Conservation (phyloP, 345 rosid species). For the Populus davidiana region DNA sequence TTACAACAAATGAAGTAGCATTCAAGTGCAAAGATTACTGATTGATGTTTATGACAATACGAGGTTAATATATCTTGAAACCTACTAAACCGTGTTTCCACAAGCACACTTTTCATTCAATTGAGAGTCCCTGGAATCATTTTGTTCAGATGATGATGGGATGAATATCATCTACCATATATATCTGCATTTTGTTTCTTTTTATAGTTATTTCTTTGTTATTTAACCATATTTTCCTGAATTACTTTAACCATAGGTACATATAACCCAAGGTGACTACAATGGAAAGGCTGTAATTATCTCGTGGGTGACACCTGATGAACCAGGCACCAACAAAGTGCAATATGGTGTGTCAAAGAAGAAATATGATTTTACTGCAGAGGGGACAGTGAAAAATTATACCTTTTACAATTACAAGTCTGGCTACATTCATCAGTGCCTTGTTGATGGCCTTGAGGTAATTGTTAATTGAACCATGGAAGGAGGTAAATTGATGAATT, state of each 20-base stretch:
- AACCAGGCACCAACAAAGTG: conserved; percentile 57
- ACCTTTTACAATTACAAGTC: conserved; percentile 74
- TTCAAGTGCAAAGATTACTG: not conserved
- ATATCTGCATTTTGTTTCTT: not conserved
- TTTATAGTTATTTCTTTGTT: not conserved
- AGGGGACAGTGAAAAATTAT: conserved; percentile 61
- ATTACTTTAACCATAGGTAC: conserved; percentile 49
- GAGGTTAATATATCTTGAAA: not conserved
- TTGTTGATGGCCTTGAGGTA: conserved; percentile 78
- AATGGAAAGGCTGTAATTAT: conserved; percentile 81
- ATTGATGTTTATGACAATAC: not conserved
- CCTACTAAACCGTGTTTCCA: not conserved
- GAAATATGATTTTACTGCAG: conserved; percentile 50
- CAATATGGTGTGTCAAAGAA: conserved; percentile 51
- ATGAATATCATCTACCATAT: not conserved
- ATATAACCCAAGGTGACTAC: conserved; percentile 91
- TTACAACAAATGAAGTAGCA: not conserved
- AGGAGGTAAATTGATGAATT: not conserved
- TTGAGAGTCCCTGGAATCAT: not conserved
- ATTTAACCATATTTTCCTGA: not conserved
- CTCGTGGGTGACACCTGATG: conserved; percentile 83
- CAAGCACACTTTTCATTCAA: not conserved
- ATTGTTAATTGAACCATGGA: conserved; percentile 8
- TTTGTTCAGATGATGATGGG: not conserved
- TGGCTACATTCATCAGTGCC: conserved; percentile 84